Evolutionary conservation across 768 basidiomycete genomes (phyloP).

Genomic region (Cantharellus cinnabarinus): DNA sequence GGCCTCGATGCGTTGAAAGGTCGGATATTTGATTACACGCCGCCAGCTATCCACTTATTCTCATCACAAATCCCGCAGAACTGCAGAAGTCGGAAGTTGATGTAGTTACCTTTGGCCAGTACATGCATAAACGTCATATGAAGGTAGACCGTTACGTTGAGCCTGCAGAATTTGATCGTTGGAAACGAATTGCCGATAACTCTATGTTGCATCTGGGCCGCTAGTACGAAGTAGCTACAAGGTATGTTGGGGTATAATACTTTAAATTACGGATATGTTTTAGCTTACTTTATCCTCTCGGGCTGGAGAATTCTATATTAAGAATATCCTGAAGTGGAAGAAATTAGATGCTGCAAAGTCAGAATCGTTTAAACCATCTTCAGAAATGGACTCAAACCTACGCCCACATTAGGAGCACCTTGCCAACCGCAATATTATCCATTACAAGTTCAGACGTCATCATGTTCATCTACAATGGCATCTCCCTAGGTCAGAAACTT

Average conservation of each 20-base stretch:
- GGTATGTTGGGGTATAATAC: constrained; percentile 26
- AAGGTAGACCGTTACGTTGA: constrained; percentile 94
- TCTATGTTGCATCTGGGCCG: constrained; percentile 94
- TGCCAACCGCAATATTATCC: too few species aligned
- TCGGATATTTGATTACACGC: constrained; percentile 13
- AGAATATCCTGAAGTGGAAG: constrained; percentile 47
- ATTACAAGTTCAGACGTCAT: too few species aligned
- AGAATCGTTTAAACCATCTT: too few species aligned
- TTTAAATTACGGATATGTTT: background rate
- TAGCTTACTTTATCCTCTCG: constrained; percentile 14
- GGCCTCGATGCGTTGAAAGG: constrained; percentile 65
- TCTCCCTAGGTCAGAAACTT: too few species aligned
- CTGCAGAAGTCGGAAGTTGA: constrained; percentile 77
- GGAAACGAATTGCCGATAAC: constrained; percentile 76
- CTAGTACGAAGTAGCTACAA: constrained; percentile 94
- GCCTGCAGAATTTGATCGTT: constrained; percentile 78
- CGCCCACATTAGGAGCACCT: too few species aligned
- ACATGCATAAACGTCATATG: constrained; percentile 99
- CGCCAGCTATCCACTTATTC: background rate
- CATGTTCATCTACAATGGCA: too few species aligned
- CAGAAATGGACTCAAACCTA: too few species aligned
- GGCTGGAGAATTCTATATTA: constrained; percentile 94
- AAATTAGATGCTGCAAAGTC: too few species aligned
- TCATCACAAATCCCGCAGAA: constrained; percentile 27
- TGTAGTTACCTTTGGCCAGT: constrained; percentile 97